Evolutionary conservation across 179 eudicot genomes (phyloP).

Genomic region (Camellia oleifera): DNA sequence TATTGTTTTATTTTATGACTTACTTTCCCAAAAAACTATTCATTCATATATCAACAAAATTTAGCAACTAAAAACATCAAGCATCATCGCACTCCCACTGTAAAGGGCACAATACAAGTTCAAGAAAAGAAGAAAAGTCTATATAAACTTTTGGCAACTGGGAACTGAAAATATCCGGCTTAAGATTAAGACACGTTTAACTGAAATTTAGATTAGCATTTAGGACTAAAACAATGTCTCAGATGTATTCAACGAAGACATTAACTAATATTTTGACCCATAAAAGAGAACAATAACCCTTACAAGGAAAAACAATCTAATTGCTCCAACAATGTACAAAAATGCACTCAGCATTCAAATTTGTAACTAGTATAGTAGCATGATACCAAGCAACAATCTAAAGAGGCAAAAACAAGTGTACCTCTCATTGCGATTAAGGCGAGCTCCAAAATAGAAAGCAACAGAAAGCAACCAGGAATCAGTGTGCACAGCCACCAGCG

Average conservation of each 20-base stretch:
- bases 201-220: neutral
- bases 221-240: neutral
- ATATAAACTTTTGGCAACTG: neutral
- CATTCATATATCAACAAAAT: neutral
- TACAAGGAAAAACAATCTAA: neutral
- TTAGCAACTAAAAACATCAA: neutral
- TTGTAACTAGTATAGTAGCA: too few relatives aligned
- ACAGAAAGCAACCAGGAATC: slow-evolving; percentile 32
- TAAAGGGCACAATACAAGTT: neutral
- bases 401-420: slow-evolving; percentile 1
- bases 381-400: neutral
- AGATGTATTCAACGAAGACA: neutral
- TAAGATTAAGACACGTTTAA: neutral
- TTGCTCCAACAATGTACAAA: neutral
- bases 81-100: neutral
- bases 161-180: neutral
- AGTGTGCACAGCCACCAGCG: slow-evolving; percentile 32
- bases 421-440: slow-evolving; percentile 30
- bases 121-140: neutral
- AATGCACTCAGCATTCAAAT: neutral
- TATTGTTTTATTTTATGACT: too few relatives aligned
- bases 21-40: neutral
- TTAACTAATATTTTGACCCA: neutral
- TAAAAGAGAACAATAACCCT: neutral
- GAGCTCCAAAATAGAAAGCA: slow-evolving; percentile 31